Percentiles rank a stretch among this genome's conserved stretches.
These are phyloP conservation scores for Massarina eburnea DNA, from an alignment of 2,329 filamentous ascomycete species.

Conservation along the genomic window DNA sequence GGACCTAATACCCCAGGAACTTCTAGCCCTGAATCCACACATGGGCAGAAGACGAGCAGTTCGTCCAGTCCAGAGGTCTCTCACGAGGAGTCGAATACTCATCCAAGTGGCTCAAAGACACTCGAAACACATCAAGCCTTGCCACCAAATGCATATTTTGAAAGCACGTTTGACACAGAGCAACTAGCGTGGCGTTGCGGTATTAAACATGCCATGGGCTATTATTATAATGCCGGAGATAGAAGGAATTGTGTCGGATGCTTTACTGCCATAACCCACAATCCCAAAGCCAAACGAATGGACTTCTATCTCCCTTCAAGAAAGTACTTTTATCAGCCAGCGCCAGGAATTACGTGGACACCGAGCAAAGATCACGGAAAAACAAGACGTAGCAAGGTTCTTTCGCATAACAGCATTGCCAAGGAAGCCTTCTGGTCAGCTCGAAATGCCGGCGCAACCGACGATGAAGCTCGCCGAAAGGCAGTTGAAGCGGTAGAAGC, in stretches of 20 bases:
- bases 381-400: slow-evolving; percentile 4
- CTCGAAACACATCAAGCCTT: slow-evolving; percentile 21
- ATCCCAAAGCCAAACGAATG: slow-evolving; percentile 15
- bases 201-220: slow-evolving; percentile 25
- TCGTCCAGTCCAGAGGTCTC: too few species aligned
- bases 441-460: slow-evolving; percentile 7
- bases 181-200: slow-evolving; percentile 29
- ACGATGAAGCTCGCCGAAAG: slow-evolving; percentile 13
- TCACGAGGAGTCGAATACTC: neutral
- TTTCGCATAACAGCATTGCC: slow-evolving; percentile 27
- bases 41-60: too few species aligned
- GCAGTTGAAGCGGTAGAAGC: slow-evolving; percentile 17
- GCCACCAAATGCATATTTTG: slow-evolving; percentile 24
- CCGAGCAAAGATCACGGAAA: slow-evolving; percentile 14
- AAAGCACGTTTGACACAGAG: slow-evolving; percentile 11
- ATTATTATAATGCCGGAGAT: slow-evolving; percentile 33
- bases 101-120: slow-evolving; percentile 11
- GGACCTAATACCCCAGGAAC: too few species aligned
- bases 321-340: slow-evolving; percentile 16
- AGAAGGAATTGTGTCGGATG: slow-evolving; percentile 27
- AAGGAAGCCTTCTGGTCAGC: slow-evolving; percentile 28
- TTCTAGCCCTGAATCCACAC: too few species aligned
- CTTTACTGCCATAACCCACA: slow-evolving; percentile 16
- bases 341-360: slow-evolving; percentile 19
- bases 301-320: slow-evolving; percentile 30